A percentile compares a stretch with the other conserved stretches of the same genome.
These are phyloP conservation scores for Neonothopanus nambi DNA, from an alignment of 1,284 basidiomycete species.

Conservation along the genomic window DNA sequence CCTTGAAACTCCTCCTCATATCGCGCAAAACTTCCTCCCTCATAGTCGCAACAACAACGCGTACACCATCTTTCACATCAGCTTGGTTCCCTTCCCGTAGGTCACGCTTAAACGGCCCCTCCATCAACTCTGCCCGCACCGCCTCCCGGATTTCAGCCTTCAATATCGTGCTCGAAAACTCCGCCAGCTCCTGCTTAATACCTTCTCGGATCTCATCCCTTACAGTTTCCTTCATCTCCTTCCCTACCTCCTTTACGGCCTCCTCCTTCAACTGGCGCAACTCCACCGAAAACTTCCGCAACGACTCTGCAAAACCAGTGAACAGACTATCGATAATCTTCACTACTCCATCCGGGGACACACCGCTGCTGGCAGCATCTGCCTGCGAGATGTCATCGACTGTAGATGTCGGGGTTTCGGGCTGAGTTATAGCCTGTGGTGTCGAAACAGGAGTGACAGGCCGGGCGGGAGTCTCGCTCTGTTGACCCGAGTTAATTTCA, in stretches of 20 bases:
- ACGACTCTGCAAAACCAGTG: conserved; percentile 4
- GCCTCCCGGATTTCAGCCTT: not conserved
- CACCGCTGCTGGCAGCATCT: not conserved
- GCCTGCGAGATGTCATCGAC: not conserved
- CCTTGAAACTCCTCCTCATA: not conserved
- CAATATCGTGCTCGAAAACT: not conserved
- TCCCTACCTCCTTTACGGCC: not conserved
- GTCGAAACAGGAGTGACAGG: no score
- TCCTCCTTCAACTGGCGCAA: conserved; percentile 3
- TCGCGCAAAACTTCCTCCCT: conserved; percentile 1
- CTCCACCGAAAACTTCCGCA: conserved; percentile 4
- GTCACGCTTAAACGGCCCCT: not conserved
- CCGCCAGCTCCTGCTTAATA: not conserved
- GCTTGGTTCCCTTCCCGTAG: not conserved
- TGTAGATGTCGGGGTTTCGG: not conserved
- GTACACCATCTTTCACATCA: conserved; percentile 2
- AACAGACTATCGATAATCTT: conserved; percentile 7
- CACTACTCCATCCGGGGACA: conserved; percentile 1
- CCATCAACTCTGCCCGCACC: not conserved
- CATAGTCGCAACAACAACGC: conserved; percentile 2
- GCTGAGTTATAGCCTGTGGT: no score
- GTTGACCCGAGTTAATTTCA: no score
- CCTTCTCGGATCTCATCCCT: not conserved
- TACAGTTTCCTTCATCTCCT: not conserved
- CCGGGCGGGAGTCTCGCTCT: no score